These are phyloP conservation scores for Irpex sp. DNA, from an alignment of 1,284 basidiomycete genomes.

Conservation along the genomic window DNA sequence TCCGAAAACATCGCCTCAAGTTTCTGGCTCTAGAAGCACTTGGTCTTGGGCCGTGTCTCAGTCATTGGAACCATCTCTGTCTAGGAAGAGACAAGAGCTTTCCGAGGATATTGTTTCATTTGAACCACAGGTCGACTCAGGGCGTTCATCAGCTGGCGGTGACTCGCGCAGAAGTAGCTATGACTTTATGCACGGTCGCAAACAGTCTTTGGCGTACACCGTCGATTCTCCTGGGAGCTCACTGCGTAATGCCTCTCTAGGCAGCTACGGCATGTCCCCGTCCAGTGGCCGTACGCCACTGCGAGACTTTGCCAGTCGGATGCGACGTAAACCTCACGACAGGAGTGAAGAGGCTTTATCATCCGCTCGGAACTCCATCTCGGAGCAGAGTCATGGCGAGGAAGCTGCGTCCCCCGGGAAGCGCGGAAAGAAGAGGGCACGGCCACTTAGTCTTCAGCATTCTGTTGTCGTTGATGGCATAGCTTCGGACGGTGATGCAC, in stretches of 20 bases:
- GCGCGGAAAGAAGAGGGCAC: neutral
- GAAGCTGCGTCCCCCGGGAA: conserved; percentile 15
- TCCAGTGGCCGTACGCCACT: conserved; percentile 36
- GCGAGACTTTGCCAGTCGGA: conserved; percentile 31
- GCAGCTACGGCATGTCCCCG: conserved; percentile 33
- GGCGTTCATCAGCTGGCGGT: conserved; percentile 31
- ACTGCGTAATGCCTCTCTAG: conserved; percentile 29
- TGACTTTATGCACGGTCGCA: conserved; percentile 34
- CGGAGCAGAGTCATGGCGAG: conserved; percentile 36
- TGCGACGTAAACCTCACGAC: conserved; percentile 25
- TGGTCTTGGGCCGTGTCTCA: conserved; percentile 29
- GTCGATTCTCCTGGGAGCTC: conserved; percentile 28
- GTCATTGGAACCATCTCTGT: conserved; percentile 37
- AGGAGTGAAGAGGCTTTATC: conserved; percentile 44
- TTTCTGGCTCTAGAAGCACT: conserved; percentile 27
- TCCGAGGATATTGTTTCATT: conserved; percentile 39
- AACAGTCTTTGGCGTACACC: conserved; percentile 23
- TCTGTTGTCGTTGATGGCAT: neutral
- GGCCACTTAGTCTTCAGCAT: conserved; percentile 4
- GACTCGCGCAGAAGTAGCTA: conserved; percentile 41
- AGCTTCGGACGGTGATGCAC: neutral
- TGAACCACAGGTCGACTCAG: conserved; percentile 28
- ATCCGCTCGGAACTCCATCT: conserved; percentile 42
- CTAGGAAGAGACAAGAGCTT: conserved; percentile 31
- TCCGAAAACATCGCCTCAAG: conserved; percentile 19